Percentiles rank a stretch among this genome's conserved stretches.
These are phyloP conservation scores for Oenanthe javanica DNA, from an alignment of 140 eudicot species.

Conservation along the genomic window DNA sequence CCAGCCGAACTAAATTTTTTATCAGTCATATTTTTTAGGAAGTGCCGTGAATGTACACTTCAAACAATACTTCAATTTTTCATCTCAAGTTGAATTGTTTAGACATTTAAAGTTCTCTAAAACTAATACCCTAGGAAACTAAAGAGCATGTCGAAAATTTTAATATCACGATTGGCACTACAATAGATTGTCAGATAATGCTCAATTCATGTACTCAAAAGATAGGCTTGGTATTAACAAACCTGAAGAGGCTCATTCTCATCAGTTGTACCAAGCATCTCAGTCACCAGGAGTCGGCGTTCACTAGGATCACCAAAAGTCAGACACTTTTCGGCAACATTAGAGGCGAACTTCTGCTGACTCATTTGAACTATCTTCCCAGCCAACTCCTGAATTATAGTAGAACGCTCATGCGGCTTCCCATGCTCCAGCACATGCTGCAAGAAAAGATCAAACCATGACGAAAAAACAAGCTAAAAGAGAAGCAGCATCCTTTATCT, in stretches of 20 bases:
- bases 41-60: neutral
- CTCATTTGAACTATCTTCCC: slow-evolving; percentile 94
- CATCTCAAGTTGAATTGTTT: neutral
- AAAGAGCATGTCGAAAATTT: neutral
- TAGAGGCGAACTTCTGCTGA: slow-evolving; percentile 94
- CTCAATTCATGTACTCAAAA: neutral
- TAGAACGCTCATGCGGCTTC: slow-evolving; percentile 71
- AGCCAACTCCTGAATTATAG: slow-evolving; percentile 71
- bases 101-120: neutral
- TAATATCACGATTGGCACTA: neutral
- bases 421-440: slow-evolving; percentile 95
- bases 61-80: neutral
- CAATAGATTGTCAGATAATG: neutral
- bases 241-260: slow-evolving; percentile 99
- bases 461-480: neutral
- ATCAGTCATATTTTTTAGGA: neutral
- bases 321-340: slow-evolving; percentile 93
- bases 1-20: neutral
- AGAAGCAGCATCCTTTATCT: neutral
- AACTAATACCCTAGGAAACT: neutral
- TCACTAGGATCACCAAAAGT: slow-evolving; percentile 70
- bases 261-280: slow-evolving; percentile 96
- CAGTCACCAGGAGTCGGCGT: slow-evolving; percentile 69
- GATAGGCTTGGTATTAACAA: slow-evolving; percentile 1
- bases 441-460: neutral